phyloP scores from a whole-genome alignment of 257 asterid species.

The Solanum bukasovii region DNA sequence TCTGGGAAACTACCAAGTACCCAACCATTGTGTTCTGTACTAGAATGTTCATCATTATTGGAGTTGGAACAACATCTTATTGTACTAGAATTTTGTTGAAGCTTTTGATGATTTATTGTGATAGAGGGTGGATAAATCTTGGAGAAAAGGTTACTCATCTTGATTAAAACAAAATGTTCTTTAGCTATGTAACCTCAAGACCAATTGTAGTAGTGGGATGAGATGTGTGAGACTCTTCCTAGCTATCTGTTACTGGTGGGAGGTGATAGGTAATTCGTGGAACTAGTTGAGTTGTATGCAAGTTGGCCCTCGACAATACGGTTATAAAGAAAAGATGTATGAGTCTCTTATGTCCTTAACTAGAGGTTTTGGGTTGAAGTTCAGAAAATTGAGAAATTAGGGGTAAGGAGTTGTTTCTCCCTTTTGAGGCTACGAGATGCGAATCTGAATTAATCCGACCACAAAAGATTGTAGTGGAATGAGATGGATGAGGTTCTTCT shows the following conservation, averaged over 20 bases:
- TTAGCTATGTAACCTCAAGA: not conserved
- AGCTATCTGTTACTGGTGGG: not conserved
- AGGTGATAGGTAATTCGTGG: not conserved
- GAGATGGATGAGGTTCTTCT: too few species aligned
- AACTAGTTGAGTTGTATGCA: not conserved
- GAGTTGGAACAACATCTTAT: conserved; percentile 18
- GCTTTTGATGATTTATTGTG: not conserved
- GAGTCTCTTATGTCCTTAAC: not conserved
- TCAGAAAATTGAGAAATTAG: not conserved
- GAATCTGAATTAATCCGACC: not conserved
- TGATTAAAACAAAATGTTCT: not conserved
- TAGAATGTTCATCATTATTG: not conserved
- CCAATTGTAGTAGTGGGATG: not conserved
- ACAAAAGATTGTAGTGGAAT: not conserved
- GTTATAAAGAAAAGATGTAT: not conserved
- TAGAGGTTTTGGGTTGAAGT: not conserved
- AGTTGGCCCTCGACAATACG: not conserved
- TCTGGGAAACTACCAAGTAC: conserved; percentile 34
- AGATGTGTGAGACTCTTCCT: not conserved
- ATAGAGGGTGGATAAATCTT: conserved; percentile 8
- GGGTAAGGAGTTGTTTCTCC: not conserved
- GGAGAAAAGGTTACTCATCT: conserved; percentile 20
- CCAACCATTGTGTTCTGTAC: conserved; percentile 4
- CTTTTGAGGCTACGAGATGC: not conserved
- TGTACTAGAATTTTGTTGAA: not conserved